phyloP scores from a whole-genome alignment of 495 filamentous ascomycete genomes.

The Penicillium pancosmium region DNA sequence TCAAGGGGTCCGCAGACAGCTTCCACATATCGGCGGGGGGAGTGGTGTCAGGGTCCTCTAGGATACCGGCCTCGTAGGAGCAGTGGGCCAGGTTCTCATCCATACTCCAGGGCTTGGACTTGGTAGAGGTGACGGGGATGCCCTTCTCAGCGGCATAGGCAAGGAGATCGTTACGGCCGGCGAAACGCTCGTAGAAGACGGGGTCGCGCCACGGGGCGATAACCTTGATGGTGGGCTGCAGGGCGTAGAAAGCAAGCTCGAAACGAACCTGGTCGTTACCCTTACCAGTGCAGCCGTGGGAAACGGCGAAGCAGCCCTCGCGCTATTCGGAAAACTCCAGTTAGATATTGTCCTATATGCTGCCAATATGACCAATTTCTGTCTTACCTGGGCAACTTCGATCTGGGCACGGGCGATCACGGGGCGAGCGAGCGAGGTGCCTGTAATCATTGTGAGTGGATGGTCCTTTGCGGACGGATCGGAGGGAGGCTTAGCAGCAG shows the following conservation, averaged over 20 bases:
- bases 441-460: conserved; percentile 44
- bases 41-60: conserved; percentile 53
- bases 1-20: conserved; percentile 69
- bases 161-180: conserved; percentile 84
- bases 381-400: conserved; percentile 59
- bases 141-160: conserved; percentile 77
- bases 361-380: not conserved
- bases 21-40: conserved; percentile 87
- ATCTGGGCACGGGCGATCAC: conserved; percentile 87
- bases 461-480: not conserved
- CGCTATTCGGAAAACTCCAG: conserved; percentile 21
- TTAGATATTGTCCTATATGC: not conserved
- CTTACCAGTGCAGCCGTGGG: conserved; percentile 85
- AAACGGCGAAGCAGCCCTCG: conserved; percentile 57
- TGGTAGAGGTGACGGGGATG: conserved; percentile 87
- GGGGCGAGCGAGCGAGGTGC: conserved; percentile 81
- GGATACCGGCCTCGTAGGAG: conserved; percentile 81
- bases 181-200: conserved; percentile 80
- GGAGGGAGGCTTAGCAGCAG: not conserved
- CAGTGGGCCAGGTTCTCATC: conserved; percentile 93
- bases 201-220: conserved; percentile 89
- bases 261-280: conserved; percentile 90
- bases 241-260: conserved; percentile 75
- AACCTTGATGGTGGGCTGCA: conserved; percentile 77
- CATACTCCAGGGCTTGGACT: conserved; percentile 78